Evolutionary conservation across 2,329 filamentous ascomycete species (phyloP).

Genomic region (Calonectria multiphialidica): DNA sequence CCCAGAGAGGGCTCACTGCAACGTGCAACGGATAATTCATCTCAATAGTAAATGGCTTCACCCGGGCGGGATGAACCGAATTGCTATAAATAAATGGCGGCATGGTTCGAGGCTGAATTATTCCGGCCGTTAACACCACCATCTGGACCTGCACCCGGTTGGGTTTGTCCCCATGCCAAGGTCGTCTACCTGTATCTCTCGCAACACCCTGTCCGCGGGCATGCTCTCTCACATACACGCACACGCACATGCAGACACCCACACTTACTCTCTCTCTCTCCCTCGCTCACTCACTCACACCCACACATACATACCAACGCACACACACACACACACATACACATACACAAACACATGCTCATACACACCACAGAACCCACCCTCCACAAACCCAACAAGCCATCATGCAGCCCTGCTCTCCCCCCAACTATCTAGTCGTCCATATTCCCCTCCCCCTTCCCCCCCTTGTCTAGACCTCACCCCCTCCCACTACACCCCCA

Average conservation of each 20-base stretch:
- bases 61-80: background rate
- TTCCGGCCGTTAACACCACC: slow-evolving; percentile 5
- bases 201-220: background rate
- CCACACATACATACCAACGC: background rate
- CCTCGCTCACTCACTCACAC: background rate
- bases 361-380: background rate
- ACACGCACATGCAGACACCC: background rate
- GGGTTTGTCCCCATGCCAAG: background rate
- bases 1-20: background rate
- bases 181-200: background rate
- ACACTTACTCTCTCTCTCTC: no score
- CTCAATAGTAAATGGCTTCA: background rate
- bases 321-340: background rate
- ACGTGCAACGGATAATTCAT: background rate
- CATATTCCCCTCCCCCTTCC: background rate
- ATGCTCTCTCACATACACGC: background rate
- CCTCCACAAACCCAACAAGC: slow-evolving; percentile 9
- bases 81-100: background rate
- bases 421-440: background rate
- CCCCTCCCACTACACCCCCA: slow-evolving; percentile 1
- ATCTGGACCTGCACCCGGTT: background rate
- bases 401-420: background rate
- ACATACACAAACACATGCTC: background rate
- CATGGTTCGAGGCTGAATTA: slow-evolving; percentile 9
- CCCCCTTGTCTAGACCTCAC: background rate